Percentiles rank a stretch among this genome's conserved stretches.
These are phyloP conservation scores for Gnomoniopsis sp. DNA, from an alignment of 2,329 filamentous ascomycete genomes.

Conservation along the genomic window DNA sequence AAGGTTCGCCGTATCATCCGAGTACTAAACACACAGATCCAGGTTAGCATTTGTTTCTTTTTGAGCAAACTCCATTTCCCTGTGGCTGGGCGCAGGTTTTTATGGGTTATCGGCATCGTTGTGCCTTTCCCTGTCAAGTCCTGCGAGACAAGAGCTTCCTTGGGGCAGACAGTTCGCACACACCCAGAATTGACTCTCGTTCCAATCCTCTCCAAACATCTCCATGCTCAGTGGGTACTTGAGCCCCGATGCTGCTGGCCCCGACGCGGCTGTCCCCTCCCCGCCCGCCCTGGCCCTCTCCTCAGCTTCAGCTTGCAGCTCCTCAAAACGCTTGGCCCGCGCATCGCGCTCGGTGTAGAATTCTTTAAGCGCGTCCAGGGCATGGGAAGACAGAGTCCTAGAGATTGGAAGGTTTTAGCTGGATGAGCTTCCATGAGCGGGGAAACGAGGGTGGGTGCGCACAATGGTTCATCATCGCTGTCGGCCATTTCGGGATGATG, in stretches of 20 bases:
- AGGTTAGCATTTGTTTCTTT: background rate
- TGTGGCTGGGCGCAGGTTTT: no score
- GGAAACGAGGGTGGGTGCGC: constrained; percentile 16
- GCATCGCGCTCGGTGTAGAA: constrained; percentile 73
- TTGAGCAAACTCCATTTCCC: background rate
- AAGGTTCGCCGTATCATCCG: constrained; percentile 63
- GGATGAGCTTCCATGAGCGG: background rate
- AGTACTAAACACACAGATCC: constrained; percentile 49
- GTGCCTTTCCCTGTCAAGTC: no score
- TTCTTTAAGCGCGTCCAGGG: constrained; percentile 66
- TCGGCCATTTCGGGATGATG: constrained; percentile 23
- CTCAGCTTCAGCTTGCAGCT: constrained; percentile 61
- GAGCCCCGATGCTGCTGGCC: constrained; percentile 6
- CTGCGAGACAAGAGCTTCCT: no score
- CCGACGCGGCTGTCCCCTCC: background rate
- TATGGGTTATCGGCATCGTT: no score
- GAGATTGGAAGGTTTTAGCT: background rate
- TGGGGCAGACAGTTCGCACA: constrained; percentile 22
- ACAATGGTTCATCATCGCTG: constrained; percentile 49
- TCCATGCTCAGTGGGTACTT: constrained; percentile 55
- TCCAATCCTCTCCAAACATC: constrained; percentile 77
- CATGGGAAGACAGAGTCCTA: constrained; percentile 62
- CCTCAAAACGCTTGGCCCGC: constrained; percentile 63
- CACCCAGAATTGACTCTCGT: constrained; percentile 81
- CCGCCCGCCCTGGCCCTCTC: constrained; percentile 32